Percentiles rank a stretch among this genome's conserved stretches.
These are phyloP conservation scores for Cutaneotrichosporon sp. DNA, from an alignment of 1,284 basidiomycete species.

Conservation along the genomic window DNA sequence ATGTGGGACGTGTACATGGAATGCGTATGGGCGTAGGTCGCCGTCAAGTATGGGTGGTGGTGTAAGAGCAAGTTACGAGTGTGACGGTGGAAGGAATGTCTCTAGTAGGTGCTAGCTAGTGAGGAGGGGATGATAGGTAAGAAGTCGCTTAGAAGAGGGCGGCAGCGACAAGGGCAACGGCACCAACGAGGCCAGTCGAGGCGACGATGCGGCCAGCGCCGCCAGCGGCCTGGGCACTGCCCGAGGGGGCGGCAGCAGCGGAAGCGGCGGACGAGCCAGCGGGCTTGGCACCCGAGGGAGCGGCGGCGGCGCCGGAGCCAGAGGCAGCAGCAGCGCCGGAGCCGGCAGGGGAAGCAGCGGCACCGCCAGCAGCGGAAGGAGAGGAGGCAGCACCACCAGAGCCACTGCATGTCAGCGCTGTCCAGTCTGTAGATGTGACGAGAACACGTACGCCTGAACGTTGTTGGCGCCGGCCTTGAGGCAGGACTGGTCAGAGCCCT, in stretches of 20 bases:
- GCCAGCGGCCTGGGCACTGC: slow-evolving; percentile 3
- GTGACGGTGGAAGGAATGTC: slow-evolving; percentile 4
- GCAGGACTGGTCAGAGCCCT: slow-evolving; percentile 17
- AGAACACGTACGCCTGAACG: too few relatives aligned
- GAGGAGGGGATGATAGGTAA: neutral
- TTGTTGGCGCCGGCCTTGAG: slow-evolving; percentile 9
- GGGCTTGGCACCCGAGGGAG: slow-evolving; percentile 3
- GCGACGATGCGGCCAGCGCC: slow-evolving; percentile 16
- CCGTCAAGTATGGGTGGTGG: neutral
- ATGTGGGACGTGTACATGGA: slow-evolving; percentile 8
- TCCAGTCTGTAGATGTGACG: too few relatives aligned
- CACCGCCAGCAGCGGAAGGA: neutral
- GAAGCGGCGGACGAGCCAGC: slow-evolving; percentile 7
- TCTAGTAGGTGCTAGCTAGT: slow-evolving; percentile 3
- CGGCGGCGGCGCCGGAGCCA: slow-evolving; percentile 3
- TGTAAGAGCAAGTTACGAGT: slow-evolving; percentile 1
- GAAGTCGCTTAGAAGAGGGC: slow-evolving; percentile 24
- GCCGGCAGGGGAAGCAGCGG: neutral
- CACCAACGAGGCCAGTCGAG: slow-evolving; percentile 18
- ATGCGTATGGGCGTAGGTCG: slow-evolving; percentile 1
- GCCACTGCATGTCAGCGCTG: too few relatives aligned
- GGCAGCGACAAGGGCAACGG: slow-evolving; percentile 27
- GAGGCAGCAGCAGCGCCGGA: slow-evolving; percentile 1
- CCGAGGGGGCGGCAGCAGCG: slow-evolving; percentile 5
- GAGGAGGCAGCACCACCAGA: neutral